Base-by-base conservation (phyloP, 169 alveolate genomes). In the Amoebophrya sp. region DNA sequence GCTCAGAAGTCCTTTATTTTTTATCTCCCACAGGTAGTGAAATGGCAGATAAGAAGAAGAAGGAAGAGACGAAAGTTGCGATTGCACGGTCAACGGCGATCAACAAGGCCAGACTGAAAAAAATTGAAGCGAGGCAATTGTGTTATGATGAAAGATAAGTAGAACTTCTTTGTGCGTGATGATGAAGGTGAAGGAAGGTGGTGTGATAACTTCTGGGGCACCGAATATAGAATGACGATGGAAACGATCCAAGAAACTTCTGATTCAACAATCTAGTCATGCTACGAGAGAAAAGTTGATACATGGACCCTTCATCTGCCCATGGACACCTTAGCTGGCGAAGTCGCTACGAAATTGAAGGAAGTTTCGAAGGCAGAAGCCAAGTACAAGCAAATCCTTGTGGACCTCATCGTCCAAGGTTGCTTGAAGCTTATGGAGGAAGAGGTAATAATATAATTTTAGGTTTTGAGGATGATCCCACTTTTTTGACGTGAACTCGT, bases 101-200 rank as follows among this genome's bases (percentile, higher is more conserved):
- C 47, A 97, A 97, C 92, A 95, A 96, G 92, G 98, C 98, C 41
- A 94, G 98, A 40, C 95, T 97, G 41, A 95, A 95, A 65, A 96
- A 96, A 89, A 95, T 97, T 94, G 95, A 96, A 40, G 98, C 97
- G 23, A 96, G 96, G 53, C 96, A 96, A 40, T 95, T 0, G 38
- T 93, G 76, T n/a, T n/a, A n/a, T n/a, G n/a, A n/a, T n/a, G n/a
- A n/a, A n/a, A n/a, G n/a, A n/a, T n/a, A n/a, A n/a, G n/a, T n/a
- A n/a, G n/a, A n/a, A n/a, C n/a, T n/a, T n/a, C n/a, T n/a, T n/a
- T n/a, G 93, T 96, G 40, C 93, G 97, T 91, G 95, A 95, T 89
- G 96, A 95, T 89, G 95, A 96, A 78, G 94, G 95, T 92, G 93
- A 93, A 78, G 94, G 91, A 26, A 94, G 98, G 40, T 91, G 96